A percentile compares a stretch with the other conserved stretches of the same genome.
Conservation (phyloP, 1,139 yeast species). For the Komagataea norvegica region DNA sequence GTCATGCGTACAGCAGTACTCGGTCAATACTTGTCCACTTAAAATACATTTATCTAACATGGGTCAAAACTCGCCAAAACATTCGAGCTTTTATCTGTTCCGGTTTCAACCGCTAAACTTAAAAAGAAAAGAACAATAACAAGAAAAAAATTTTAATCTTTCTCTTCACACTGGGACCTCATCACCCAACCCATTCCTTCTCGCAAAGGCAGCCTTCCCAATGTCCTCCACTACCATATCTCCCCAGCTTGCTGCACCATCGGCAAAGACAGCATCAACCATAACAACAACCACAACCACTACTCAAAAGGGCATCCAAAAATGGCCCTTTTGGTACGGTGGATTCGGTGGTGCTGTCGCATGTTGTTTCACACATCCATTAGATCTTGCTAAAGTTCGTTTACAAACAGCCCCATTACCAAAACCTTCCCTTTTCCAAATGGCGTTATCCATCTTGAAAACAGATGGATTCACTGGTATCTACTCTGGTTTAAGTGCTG, state of each 20-base stretch:
- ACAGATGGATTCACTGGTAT: conserved; percentile 66
- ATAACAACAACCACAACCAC: conserved; percentile 1
- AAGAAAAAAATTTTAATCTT: too few species aligned
- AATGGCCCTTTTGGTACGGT: conserved; percentile 52
- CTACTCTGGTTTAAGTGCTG: conserved; percentile 79
- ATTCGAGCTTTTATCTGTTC: too few species aligned
- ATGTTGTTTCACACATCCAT: conserved; percentile 61
- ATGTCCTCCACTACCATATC: neutral
- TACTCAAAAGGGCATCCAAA: conserved; percentile 15
- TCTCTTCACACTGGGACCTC: too few species aligned
- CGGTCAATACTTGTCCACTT: too few species aligned
- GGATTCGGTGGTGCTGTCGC: conserved; percentile 69
- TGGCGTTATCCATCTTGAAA: conserved; percentile 55
- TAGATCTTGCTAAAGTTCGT: conserved; percentile 81
- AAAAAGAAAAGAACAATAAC: too few species aligned
- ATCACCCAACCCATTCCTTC: neutral
- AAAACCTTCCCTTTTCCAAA: conserved; percentile 55
- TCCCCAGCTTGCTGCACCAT: neutral
- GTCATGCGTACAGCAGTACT: too few species aligned
- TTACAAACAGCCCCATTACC: conserved; percentile 68
- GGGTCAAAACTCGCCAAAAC: too few species aligned
- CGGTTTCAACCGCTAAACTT: too few species aligned
- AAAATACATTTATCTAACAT: too few species aligned
- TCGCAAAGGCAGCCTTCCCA: neutral
- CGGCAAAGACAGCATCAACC: conserved; percentile 1